These are phyloP conservation scores for Scenedesmus sp. DNA, from an alignment of 163 green algal genomes.

Conservation along the genomic window DNA sequence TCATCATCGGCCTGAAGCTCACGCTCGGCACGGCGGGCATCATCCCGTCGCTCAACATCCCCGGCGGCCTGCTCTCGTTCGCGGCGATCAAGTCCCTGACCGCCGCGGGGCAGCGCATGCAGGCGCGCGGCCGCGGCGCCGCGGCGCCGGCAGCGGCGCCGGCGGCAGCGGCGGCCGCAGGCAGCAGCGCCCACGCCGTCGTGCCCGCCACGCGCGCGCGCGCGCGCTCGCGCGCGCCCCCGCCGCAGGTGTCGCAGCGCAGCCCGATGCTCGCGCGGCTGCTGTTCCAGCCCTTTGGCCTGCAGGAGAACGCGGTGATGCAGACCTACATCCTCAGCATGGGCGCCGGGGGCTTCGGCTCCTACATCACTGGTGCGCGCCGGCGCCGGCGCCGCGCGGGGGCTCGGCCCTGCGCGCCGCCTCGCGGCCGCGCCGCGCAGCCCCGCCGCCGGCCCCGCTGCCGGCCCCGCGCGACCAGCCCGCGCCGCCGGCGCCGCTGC, in stretches of 20 bases:
- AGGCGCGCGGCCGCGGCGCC: too few species aligned
- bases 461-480: too few species aligned
- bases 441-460: too few species aligned
- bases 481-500: too few species aligned
- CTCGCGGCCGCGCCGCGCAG: too few species aligned
- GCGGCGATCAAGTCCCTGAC: slow-evolving; percentile 35
- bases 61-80: slow-evolving; percentile 42
- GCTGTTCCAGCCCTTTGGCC: slow-evolving; percentile 38
- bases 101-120: slow-evolving; percentile 8
- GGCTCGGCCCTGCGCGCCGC: too few species aligned
- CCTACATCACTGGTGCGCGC: slow-evolving; percentile 31
- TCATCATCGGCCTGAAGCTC: slow-evolving; percentile 45
- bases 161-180: too few species aligned
- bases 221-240: too few species aligned
- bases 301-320: slow-evolving; percentile 48
- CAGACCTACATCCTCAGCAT: slow-evolving; percentile 43
- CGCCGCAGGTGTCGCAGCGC: neutral
- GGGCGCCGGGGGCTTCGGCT: slow-evolving; percentile 27
- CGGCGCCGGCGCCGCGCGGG: neutral
- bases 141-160: too few species aligned
- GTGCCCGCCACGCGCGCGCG: too few species aligned
- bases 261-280: slow-evolving; percentile 8
- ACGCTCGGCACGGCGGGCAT: slow-evolving; percentile 39
- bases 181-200: too few species aligned
- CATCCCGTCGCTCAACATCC: slow-evolving; percentile 43